phyloP scores from a whole-genome alignment of 208 protist species.

The Acanthamoeba royreba region DNA sequence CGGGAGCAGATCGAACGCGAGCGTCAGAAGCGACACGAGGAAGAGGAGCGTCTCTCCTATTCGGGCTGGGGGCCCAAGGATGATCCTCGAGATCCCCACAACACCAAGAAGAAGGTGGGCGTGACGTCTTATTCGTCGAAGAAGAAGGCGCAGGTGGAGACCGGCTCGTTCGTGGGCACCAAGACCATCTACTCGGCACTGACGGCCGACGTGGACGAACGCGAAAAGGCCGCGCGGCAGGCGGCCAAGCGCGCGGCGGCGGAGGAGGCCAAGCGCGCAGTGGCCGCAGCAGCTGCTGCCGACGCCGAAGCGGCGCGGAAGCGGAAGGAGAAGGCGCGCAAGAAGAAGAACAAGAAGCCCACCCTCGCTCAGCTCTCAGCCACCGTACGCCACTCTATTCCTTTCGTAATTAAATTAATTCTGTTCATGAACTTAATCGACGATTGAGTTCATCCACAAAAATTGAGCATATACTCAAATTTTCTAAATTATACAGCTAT shows the following conservation, averaged over 20 bases:
- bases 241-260: too few relatives aligned
- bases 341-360: constrained; percentile 40
- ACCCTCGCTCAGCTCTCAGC: background rate
- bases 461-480: too few relatives aligned
- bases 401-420: background rate
- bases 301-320: background rate
- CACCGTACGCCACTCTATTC: background rate
- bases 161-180: too few relatives aligned
- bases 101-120: too few relatives aligned
- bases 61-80: background rate
- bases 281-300: too few relatives aligned
- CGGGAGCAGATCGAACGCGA: background rate
- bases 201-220: too few relatives aligned
- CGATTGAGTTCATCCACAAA: too few relatives aligned
- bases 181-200: too few relatives aligned
- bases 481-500: too few relatives aligned
- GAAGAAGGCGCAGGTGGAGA: background rate
- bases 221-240: too few relatives aligned
- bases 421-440: too few relatives aligned
- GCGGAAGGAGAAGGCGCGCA: background rate
- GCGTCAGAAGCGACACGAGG: background rate
- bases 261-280: background rate
- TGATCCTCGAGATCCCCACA: background rate
- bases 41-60: background rate
- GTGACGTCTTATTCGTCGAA: too few relatives aligned